Base-by-base conservation (phyloP, 306 rosid genomes). In the Argentina anserina region DNA sequence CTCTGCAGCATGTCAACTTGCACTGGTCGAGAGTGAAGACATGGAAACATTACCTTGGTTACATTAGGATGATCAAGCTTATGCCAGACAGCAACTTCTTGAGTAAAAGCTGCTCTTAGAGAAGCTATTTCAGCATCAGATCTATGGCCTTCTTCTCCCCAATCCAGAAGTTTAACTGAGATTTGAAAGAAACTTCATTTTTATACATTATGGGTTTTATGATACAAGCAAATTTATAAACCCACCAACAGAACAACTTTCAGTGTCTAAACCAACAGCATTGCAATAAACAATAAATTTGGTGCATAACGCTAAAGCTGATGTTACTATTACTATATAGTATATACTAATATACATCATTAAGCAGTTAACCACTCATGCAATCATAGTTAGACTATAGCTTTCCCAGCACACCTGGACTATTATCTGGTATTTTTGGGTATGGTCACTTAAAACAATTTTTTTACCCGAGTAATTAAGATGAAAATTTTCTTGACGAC, bases 81-180 rank as follows among this genome's bases (percentile, higher is more conserved):
- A 85, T 94, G 97, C 98, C 98, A 94, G 68, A 94, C 98, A 25
- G 90, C 97, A 78, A 94, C 98, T 84, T 94, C 98, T 81, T 94
- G 98, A 5, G 95, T 89, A 82, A 94, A 94, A 75, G 98, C 98
- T 49, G 98, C 89, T 81, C 98, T 81, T 73, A 94, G 83, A 37
- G 98, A 91, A 28, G 97, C 97, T 76, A 94, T 87, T 89, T 94
- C 98, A 10, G 96, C 97, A 2, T 94, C 98, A 31, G 98, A 89
- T 58, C 98, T 86, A 67, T 94, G 98, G 31, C 95, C 97, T 79
- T 91, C 98, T 87, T 94, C 98, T 33, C 98, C 98, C 98, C 98
- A 94, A 71, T 94, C 98, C 75, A 94, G 96, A 76, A 94, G 95
- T 80, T 94, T 94, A 67, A 91, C 98, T 94, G 89, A 79, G 41